Percentiles rank a stretch among this genome's conserved stretches.
phyloP scores from a whole-genome alignment of 352 stramenopile genomes.

The Phytopythium kandeliae region DNA sequence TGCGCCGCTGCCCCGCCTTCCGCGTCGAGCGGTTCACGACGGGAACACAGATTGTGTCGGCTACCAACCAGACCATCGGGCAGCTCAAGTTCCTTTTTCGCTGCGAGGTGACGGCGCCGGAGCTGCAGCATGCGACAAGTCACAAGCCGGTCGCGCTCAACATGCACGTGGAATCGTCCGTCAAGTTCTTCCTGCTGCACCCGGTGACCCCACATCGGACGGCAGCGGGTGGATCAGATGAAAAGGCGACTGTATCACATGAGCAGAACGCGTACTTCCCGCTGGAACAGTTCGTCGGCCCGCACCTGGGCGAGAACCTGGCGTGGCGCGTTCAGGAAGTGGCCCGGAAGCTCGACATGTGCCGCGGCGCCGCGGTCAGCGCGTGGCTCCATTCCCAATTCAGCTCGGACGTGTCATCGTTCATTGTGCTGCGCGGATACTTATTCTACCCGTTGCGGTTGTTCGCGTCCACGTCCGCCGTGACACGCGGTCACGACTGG shows the following conservation, averaged over 20 bases:
- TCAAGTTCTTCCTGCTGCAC: conserved; percentile 78
- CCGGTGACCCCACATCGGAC: conserved; percentile 7
- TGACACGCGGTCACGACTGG: conserved; percentile 41
- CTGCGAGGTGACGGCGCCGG: conserved; percentile 16
- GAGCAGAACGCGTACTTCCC: conserved; percentile 12
- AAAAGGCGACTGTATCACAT: background rate
- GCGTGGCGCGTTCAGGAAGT: conserved; percentile 69
- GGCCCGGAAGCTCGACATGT: conserved; percentile 57
- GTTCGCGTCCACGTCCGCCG: conserved; percentile 40
- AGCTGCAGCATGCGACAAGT: too few relatives aligned
- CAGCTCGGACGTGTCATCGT: conserved; percentile 41
- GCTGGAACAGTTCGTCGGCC: conserved; percentile 66
- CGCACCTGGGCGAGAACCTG: conserved; percentile 67
- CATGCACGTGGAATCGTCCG: conserved; percentile 68
- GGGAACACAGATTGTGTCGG: conserved; percentile 59
- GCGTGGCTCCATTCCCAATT: conserved; percentile 46
- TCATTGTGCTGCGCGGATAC: conserved; percentile 56
- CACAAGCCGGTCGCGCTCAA: too few relatives aligned
- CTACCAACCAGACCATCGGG: conserved; percentile 53
- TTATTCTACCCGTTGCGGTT: conserved; percentile 56
- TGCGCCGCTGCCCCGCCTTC: conserved; percentile 43
- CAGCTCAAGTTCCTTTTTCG: conserved; percentile 79
- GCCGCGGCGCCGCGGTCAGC: conserved; percentile 41
- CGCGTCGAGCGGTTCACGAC: conserved; percentile 34
- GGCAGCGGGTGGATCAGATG: background rate